Conservation (phyloP, 2,329 filamentous ascomycete species). For the Penicillium sp. region DNA sequence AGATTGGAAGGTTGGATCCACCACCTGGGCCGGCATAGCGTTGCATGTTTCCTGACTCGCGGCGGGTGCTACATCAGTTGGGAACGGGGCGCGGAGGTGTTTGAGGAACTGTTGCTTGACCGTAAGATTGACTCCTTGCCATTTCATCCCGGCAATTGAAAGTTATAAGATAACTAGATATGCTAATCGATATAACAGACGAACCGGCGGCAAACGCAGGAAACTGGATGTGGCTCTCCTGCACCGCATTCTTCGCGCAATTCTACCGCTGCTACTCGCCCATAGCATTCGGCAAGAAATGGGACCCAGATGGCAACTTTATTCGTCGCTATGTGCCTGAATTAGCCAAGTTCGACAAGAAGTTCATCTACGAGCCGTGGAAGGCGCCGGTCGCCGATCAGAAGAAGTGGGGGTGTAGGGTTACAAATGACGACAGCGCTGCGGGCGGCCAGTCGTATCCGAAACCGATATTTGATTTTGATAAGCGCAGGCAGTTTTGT, state of each 20-base stretch:
- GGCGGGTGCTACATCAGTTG: slow-evolving; percentile 78
- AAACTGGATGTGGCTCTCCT: slow-evolving; percentile 60
- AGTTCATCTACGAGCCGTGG: slow-evolving; percentile 80
- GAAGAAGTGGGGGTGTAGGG: slow-evolving; percentile 65
- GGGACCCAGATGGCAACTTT: slow-evolving; percentile 67
- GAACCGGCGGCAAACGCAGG: slow-evolving; percentile 31
- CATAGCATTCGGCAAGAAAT: slow-evolving; percentile 72
- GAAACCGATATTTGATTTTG: slow-evolving; percentile 77
- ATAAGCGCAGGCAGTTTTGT: slow-evolving; percentile 62
- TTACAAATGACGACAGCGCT: slow-evolving; percentile 57
- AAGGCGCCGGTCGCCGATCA: slow-evolving; percentile 70
- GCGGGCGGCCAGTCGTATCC: slow-evolving; percentile 60
- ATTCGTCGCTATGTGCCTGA: slow-evolving; percentile 70
- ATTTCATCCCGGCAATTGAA: background rate
- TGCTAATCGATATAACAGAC: slow-evolving; percentile 13
- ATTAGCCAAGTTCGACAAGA: slow-evolving; percentile 61
- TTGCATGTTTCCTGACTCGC: slow-evolving; percentile 78
- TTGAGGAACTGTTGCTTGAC: slow-evolving; percentile 74
- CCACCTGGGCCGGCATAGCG: slow-evolving; percentile 74
- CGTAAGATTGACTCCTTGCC: slow-evolving; percentile 33
- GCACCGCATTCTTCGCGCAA: slow-evolving; percentile 67
- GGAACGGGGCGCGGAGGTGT: slow-evolving; percentile 77
- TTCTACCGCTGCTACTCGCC: slow-evolving; percentile 51
- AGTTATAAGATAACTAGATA: background rate
- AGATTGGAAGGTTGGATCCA: slow-evolving; percentile 75